These are phyloP conservation scores for Oryza punctata DNA, from an alignment of 176 grass and related monocot species.

Conservation along the genomic window DNA sequence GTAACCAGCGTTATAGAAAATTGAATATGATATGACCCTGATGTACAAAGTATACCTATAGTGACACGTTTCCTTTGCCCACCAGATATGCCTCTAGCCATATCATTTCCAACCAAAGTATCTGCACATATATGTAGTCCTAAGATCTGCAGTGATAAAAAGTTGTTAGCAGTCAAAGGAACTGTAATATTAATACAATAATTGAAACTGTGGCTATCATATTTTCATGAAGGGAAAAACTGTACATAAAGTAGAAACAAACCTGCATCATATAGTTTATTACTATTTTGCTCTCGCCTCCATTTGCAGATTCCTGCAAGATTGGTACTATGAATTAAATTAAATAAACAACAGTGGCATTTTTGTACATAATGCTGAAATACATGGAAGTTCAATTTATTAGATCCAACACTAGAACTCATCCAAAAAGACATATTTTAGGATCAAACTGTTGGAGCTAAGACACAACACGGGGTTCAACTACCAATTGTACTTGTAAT, in stretches of 20 bases:
- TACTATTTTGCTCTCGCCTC: slow-evolving; percentile 49
- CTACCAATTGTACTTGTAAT: no score
- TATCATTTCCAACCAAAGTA: slow-evolving; percentile 65
- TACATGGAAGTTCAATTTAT: no score
- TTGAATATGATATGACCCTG: slow-evolving; percentile 1
- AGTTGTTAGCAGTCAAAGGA: not conserved
- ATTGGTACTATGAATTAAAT: not conserved
- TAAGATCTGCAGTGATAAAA: slow-evolving; percentile 46
- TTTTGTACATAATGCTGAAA: not conserved
- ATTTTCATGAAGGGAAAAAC: not conserved
- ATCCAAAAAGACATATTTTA: no score
- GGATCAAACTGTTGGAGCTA: no score
- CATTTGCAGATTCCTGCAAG: slow-evolving; percentile 52
- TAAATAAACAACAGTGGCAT: not conserved
- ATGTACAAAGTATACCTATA: slow-evolving; percentile 46
- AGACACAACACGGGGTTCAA: no score
- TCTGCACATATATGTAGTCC: slow-evolving; percentile 62
- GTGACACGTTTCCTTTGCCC: slow-evolving; percentile 81
- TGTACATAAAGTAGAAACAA: slow-evolving; percentile 16
- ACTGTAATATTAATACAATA: not conserved
- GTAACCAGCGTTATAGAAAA: not conserved
- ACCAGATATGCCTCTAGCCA: slow-evolving; percentile 70
- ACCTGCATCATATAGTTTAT: slow-evolving; percentile 73
- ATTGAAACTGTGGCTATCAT: not conserved
- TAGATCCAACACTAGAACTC: no score